phyloP scores from a whole-genome alignment of 2,329 filamentous ascomycete genomes.

The Neonectria hederae region DNA sequence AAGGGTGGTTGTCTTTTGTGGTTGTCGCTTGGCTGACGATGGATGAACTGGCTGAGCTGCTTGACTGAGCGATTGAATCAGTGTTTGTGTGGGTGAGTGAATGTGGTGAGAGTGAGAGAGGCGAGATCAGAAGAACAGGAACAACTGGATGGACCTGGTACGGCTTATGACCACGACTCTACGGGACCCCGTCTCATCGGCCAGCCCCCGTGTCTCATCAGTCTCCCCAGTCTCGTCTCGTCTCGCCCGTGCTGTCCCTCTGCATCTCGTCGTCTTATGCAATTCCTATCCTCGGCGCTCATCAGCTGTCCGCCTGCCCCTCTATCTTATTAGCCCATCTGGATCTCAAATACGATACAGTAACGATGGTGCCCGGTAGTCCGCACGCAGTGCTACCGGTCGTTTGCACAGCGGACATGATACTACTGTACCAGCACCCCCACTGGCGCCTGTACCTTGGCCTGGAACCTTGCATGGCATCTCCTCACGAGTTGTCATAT shows the following conservation, averaged over 20 bases:
- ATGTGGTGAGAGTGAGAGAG: neutral
- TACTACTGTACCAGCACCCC: neutral
- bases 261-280: neutral
- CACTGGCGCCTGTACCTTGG: neutral
- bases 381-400: neutral
- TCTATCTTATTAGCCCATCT: slow-evolving; percentile 8
- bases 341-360: neutral
- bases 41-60: neutral
- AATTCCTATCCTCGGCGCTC: neutral
- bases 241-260: neutral
- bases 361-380: neutral
- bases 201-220: slow-evolving; percentile 11
- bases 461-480: slow-evolving; percentile 13
- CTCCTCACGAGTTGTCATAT: neutral
- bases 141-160: neutral
- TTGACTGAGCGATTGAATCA: neutral
- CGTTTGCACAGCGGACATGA: neutral
- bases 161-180: slow-evolving; percentile 4
- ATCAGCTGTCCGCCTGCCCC: slow-evolving; percentile 5
- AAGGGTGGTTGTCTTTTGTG: too few species aligned
- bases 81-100: neutral
- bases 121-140: neutral
- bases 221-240: slow-evolving; percentile 5
- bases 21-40: neutral
- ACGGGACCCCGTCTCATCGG: slow-evolving; percentile 4